Evolutionary conservation across 331 rosid species (phyloP).

Genomic region (Acacia concinna): DNA sequence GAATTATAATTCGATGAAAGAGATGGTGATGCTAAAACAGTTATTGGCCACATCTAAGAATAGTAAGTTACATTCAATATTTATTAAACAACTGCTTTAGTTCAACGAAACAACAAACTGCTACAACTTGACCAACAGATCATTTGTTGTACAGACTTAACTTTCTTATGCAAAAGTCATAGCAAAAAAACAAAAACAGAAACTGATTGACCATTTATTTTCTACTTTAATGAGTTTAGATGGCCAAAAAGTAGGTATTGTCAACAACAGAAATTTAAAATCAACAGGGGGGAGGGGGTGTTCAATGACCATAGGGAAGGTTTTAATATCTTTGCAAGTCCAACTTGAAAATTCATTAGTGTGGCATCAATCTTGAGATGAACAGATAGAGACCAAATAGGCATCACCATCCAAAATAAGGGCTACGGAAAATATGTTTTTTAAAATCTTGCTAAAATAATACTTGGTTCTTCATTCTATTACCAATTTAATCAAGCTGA

Average conservation of each 20-base stretch:
- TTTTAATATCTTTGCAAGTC: background rate
- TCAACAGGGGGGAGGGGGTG: background rate
- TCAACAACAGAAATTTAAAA: background rate
- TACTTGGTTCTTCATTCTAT: background rate
- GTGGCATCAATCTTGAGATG: background rate
- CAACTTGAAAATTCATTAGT: background rate
- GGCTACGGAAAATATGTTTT: background rate
- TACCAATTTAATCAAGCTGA: background rate
- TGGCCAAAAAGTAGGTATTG: background rate
- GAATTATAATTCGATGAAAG: slow-evolving; percentile 6
- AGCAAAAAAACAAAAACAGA: background rate
- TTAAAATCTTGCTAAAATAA: background rate
- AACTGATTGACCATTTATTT: background rate
- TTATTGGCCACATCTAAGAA: background rate
- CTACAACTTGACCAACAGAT: background rate
- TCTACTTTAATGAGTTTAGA: background rate
- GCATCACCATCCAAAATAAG: background rate
- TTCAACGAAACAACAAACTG: background rate
- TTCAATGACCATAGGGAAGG: background rate
- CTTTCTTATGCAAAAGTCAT: background rate
- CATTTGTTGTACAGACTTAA: background rate
- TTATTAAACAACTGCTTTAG: background rate
- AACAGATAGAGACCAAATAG: background rate
- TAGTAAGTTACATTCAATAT: background rate
- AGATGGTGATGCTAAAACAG: background rate